phyloP scores from a whole-genome alignment of 306 rosid species.

The Rosa chinensis region DNA sequence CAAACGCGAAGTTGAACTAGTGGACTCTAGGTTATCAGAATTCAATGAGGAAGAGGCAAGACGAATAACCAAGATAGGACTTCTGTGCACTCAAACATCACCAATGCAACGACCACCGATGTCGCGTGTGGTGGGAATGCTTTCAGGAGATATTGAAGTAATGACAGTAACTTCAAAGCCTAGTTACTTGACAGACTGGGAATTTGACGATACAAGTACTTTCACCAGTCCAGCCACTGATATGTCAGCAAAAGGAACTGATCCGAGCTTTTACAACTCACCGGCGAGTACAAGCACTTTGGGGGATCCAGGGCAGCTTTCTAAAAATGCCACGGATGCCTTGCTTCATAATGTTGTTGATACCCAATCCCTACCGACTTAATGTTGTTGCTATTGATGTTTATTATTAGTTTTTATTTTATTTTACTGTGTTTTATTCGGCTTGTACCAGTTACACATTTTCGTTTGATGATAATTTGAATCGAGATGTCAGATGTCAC shows the following conservation, averaged over 20 bases:
- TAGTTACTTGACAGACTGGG: slow-evolving; percentile 65
- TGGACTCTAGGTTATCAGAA: slow-evolving; percentile 42
- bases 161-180: slow-evolving; percentile 48
- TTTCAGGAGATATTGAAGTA: slow-evolving; percentile 62
- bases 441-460: no score
- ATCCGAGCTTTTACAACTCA: slow-evolving; percentile 30
- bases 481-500: no score
- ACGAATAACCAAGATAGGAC: slow-evolving; percentile 47
- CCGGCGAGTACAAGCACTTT: slow-evolving; percentile 35
- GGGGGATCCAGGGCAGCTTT: slow-evolving; percentile 17
- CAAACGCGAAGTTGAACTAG: slow-evolving; percentile 37
- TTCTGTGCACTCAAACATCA: slow-evolving; percentile 66
- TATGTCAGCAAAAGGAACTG: slow-evolving; percentile 27
- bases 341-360: neutral
- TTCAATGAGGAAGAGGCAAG: slow-evolving; percentile 47
- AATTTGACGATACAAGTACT: slow-evolving; percentile 42
- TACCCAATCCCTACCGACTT: no score
- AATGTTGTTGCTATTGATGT: no score
- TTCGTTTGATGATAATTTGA: no score
- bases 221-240: slow-evolving; percentile 18
- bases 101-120: slow-evolving; percentile 56
- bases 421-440: no score
- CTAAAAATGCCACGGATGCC: slow-evolving; percentile 22
- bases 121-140: slow-evolving; percentile 78
- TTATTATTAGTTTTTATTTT: no score